phyloP scores from a whole-genome alignment of 2,329 filamentous ascomycete species.

The Blastomyces silverae region DNA sequence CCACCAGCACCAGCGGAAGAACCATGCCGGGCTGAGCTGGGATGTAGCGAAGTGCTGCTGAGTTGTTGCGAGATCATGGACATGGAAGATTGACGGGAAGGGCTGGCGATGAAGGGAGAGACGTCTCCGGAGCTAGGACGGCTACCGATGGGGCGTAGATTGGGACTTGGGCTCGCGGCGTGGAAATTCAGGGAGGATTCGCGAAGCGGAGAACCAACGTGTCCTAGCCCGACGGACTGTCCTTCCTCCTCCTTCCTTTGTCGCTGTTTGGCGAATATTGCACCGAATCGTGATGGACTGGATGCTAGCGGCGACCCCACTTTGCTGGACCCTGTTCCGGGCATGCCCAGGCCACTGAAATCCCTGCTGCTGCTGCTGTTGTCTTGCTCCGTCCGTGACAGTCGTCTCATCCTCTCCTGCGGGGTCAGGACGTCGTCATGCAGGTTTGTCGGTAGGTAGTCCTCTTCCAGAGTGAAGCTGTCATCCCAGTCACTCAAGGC shows the following conservation, averaged over 20 bases:
- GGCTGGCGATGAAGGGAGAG: constrained; percentile 49
- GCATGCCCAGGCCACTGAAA: constrained; percentile 47
- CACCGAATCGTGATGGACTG: constrained; percentile 57
- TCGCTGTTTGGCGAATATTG: constrained; percentile 50
- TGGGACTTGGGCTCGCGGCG: constrained; percentile 39
- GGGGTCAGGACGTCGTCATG: constrained; percentile 58
- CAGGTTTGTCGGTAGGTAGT: constrained; percentile 68
- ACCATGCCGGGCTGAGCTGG: constrained; percentile 34
- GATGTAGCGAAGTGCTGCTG: constrained; percentile 40
- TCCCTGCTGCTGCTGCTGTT: constrained; percentile 42
- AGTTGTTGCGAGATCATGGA: constrained; percentile 57
- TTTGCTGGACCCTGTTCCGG: constrained; percentile 43
- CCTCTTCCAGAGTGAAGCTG: constrained; percentile 76
- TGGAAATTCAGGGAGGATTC: constrained; percentile 51
- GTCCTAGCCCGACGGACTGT: constrained; percentile 48
- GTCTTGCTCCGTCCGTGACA: constrained; percentile 54
- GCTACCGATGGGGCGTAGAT: constrained; percentile 45
- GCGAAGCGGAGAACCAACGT: constrained; percentile 60
- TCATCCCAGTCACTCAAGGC: constrained; percentile 54
- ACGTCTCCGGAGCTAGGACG: constrained; percentile 44
- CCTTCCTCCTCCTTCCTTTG: constrained; percentile 48
- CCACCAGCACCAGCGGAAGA: constrained; percentile 30
- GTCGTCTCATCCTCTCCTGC: constrained; percentile 53
- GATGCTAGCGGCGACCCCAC: constrained; percentile 52
- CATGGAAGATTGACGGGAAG: constrained; percentile 52